Percentiles rank a stretch among this genome's conserved stretches.
These are phyloP conservation scores for Dunaliella sp. DNA, from an alignment of 139 green algal species.

Conservation along the genomic window DNA sequence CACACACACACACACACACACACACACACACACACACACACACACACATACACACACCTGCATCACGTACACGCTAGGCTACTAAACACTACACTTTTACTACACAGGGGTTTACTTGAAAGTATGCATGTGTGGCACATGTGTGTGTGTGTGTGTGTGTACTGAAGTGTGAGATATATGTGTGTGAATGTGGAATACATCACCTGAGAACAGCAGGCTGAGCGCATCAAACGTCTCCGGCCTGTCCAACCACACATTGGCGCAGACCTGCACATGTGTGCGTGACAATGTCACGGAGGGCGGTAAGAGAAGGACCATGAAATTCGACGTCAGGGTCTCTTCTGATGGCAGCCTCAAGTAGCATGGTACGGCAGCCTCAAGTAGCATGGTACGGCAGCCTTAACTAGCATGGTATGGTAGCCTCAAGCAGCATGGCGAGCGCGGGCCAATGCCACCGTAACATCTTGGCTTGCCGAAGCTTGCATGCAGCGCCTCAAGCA, in stretches of 20 bases:
- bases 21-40: too few relatives aligned
- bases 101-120: too few relatives aligned
- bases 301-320: background rate
- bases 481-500: too few relatives aligned
- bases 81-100: too few relatives aligned
- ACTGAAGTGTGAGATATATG: background rate
- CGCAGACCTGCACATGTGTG: background rate
- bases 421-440: background rate
- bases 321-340: too few relatives aligned
- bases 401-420: background rate
- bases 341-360: background rate
- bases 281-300: background rate
- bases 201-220: slow-evolving; percentile 60
- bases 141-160: background rate
- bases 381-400: background rate
- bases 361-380: background rate
- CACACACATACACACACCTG: too few relatives aligned
- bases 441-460: too few relatives aligned
- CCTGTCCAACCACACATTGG: slow-evolving; percentile 84
- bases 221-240: slow-evolving; percentile 57
- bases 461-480: too few relatives aligned
- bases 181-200: background rate
- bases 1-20: too few relatives aligned
- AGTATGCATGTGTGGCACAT: too few relatives aligned
- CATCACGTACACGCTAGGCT: too few relatives aligned